phyloP scores from a whole-genome alignment of 805 yeast genomes.

The Metschnikowia henanensis region DNA sequence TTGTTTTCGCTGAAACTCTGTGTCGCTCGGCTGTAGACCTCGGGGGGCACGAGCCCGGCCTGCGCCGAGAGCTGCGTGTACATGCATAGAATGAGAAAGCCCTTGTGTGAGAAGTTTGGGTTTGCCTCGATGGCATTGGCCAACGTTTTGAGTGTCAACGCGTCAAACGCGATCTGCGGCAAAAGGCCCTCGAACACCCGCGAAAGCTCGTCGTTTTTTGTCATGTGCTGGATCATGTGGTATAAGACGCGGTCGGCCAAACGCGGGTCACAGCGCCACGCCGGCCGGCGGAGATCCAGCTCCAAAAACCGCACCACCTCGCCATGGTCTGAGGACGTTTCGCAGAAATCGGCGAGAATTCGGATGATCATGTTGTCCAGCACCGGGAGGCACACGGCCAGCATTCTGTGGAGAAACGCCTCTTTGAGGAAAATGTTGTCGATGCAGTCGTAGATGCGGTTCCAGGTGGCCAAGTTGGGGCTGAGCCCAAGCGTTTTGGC shows the following conservation, averaged over 20 bases:
- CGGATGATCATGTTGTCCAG: constrained; percentile 28
- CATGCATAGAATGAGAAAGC: constrained; percentile 8
- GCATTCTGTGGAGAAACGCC: constrained; percentile 31
- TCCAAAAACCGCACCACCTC: constrained; percentile 37
- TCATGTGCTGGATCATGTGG: constrained; percentile 10
- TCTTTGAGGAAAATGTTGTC: constrained; percentile 41
- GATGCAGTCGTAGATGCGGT: constrained; percentile 37
- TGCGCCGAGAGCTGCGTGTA: constrained; percentile 3
- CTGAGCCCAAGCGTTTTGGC: constrained; percentile 25
- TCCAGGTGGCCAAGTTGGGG: constrained; percentile 36
- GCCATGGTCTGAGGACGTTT: constrained; percentile 25
- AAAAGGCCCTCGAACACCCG: not conserved
- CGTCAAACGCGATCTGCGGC: constrained; percentile 7
- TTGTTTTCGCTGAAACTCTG: constrained; percentile 9
- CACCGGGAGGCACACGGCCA: constrained; percentile 33
- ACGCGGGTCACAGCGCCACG: constrained; percentile 32
- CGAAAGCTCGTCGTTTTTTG: constrained; percentile 4
- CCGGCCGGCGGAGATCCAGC: constrained; percentile 26
- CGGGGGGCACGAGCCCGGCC: constrained; percentile 11
- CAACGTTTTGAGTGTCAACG: constrained; percentile 11
- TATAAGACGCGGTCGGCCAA: constrained; percentile 30
- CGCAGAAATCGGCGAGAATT: constrained; percentile 36
- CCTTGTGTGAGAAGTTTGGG: constrained; percentile 2
- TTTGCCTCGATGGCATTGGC: constrained; percentile 15
- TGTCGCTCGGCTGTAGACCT: constrained; percentile 11